Evolutionary conservation across 305 asterid genomes (phyloP), one percentile per base, ranked within the genome.

Genomic region (Fraxinus dipetala): DNA sequence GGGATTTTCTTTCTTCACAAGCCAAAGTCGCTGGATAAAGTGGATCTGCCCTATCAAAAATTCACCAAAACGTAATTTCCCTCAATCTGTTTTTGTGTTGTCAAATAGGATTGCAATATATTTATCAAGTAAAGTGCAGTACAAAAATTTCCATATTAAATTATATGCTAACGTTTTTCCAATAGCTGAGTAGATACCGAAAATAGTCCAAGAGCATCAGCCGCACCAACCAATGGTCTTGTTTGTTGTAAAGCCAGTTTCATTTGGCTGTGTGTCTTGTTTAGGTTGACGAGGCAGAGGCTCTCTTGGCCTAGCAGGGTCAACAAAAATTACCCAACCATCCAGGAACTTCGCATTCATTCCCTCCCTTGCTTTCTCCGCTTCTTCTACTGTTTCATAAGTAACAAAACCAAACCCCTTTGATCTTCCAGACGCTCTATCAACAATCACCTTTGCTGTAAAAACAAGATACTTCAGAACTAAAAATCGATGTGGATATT

Each of bases 271-370:
- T 1, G 84, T 84, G 81, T 83, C 87, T 40, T 51, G 88, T 6
- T 86, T 80, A 36, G 89, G 92, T 38, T 38, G 90, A 38, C 83
- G 90, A 61, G 91, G 90, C 86, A 84, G 89, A 74, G 91, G 90
- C 87, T 85, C 97, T 83, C 91, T 89, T 5, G 96, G 97, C 81
- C 81, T 92, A 30, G 98, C 99, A 3, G 99, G 98, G 79, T 94
- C 99, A 6, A 93, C 98, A 78, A 95, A 95, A 77, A 95, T 93
- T 36, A 93, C 98, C 99, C 99, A 94, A 30, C 98, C 98, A 51
- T 95, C 98, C 77, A 93, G 92, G 87, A 79, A 94, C 84, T 93
- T 92, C n/a, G 97, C 95, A 8, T 91, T 88, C 97, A 95, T 93
- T 85, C 90, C 98, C 78, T 92, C 94, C 5, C 96, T 90, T 5